Base-by-base conservation (phyloP, 2,329 filamentous ascomycete species). In the Pseudogymnoascus sp. region DNA sequence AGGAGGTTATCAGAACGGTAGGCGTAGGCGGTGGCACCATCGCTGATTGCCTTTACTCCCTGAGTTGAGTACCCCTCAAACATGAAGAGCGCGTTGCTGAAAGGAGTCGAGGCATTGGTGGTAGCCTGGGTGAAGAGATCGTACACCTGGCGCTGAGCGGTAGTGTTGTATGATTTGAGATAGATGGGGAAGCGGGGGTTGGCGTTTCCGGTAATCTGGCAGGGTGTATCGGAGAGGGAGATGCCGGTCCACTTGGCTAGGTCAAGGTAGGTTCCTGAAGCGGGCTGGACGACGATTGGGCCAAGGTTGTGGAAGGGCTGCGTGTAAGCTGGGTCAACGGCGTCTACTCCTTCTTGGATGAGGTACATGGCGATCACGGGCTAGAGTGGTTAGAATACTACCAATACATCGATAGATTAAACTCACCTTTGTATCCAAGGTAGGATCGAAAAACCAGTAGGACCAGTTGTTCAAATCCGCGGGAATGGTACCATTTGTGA, bases 1-100 rank as follows among this genome's bases (percentile, higher is more conserved):
- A 81, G 75, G 5, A 82, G 66, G 66, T 79, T 78, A 61, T 79
- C 77, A 1, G 69, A 66, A 1, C 82, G 77, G 70, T 77, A 77
- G 16, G 80, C 75, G 63, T 78, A 84, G 0, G 81, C 80, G 2
- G 76, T 75, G 1, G 75, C 73, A 8, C 70, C 68, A 25, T 65
- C 67, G 53, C 70, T 65, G 40, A 80, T 67, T 0, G 70, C 72
- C 61, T 76, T 68, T 1, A 84, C 77, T 1, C 77, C 82, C 21
- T 77, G 70, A 6, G 69, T 72, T 1, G 81, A 77, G 71, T 85
- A 85, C 2, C 79, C 79, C 68, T 86, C 83, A 62, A 85, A 81
- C 77, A 84, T 79, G 72, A 84, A 80, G 49, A 83, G 72, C 1
- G 77, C 77, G 66, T 74, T 67, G n/a, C 72, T 65, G 68, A 75